Evolutionary conservation across 768 basidiomycete species (phyloP), one percentile per base, ranked within the genome.

Genomic region (Dentipellis fragilis): DNA sequence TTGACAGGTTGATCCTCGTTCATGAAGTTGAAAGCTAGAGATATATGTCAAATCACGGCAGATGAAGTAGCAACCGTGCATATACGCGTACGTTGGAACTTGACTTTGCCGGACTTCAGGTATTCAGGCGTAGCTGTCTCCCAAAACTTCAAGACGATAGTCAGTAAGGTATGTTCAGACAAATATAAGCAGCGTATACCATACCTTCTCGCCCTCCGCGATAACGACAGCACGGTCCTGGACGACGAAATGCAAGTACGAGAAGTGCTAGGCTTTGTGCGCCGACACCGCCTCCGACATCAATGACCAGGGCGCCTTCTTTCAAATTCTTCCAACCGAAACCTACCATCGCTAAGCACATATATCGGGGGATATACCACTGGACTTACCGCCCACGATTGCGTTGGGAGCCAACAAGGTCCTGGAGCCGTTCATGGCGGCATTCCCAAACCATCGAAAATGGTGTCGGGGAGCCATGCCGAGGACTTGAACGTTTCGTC

Each of bases 301-400:
- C 85, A 4, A 86, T 77, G 11, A 87, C 70, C 3, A 80, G 64
- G 9, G 79, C 73, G 10, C 74, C 76, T n/a, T 65, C 64, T 0
- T 74, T 72, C 29, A 87, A 16, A 17, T 17, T 17, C 40, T 42
- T 42, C 40, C 40, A 42, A 42, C 17, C 40, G 9, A 42, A 42
- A 11, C 40, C 40, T 42, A 17, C 2, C n/a, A n/a, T n/a, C n/a
- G 3, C 16, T 8, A 42, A 42, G 40, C 40, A 16, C 40, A 42
- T 4, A 6, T 8, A n/a, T n/a, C n/a, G n/a, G n/a, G 11, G 14
- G 47, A 1, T 21, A 21, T 14, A 16, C 7, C 8, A 48, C 10
- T n/a, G n/a, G n/a, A n/a, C n/a, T n/a, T 17, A 51, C 55, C 55
- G 12, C 45, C 39, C 1, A 56, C 23, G 8, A 56, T 56, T 10